Evolutionary conservation across 345 rosid genomes (phyloP), one percentile per base, ranked within the genome.

Genomic region (Lepidium aucheri): DNA sequence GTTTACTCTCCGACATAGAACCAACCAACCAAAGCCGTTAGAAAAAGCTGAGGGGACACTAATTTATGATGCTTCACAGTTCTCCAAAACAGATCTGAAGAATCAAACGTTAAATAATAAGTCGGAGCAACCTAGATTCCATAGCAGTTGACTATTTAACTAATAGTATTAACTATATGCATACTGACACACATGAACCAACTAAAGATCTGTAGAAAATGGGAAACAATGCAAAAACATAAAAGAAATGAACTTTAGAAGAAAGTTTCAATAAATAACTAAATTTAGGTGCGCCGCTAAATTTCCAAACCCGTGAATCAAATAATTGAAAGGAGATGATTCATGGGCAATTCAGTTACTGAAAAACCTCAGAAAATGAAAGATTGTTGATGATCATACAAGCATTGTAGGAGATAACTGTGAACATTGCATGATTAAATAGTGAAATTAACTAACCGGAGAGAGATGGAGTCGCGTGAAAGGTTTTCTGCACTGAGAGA

Each of bases 1-100:
- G 76, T 65, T 71, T 85, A 67, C 78, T 85, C 49, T 84, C 96
- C 67, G 68, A 89, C 97, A 86, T 86, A 42, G 46, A 41, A 47
- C 50, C 57, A 60, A 47, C 50, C 57, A 60, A 45, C 26, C 53
- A 67, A 60, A 36, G 56, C 60, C 66, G 52, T 72, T 67, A 73
- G 42, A 26, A 13, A 14, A 63, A n/a, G n/a, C n/a, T n/a, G n/a
- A 65, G 62, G 17, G 13, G 44, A 18, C 17, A 12, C 44, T 6
- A 22, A 13, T 69, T 69, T 11, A 50, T 44, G 58, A 60, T 44
- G 35, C 40, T 67, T 60, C 73, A 65, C 77, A 54, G 20, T 60
- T 67, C 47, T 61, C 77, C 38, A 74, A 15, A 60, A 60, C 77
- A 74, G 77, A 74, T 74, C 77, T 74, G 73, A 53, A 60, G 38